A percentile compares a stretch with the other conserved stretches of the same genome.
Conservation (phyloP, 2,329 filamentous ascomycete species). For the Xylaria multiplex region DNA sequence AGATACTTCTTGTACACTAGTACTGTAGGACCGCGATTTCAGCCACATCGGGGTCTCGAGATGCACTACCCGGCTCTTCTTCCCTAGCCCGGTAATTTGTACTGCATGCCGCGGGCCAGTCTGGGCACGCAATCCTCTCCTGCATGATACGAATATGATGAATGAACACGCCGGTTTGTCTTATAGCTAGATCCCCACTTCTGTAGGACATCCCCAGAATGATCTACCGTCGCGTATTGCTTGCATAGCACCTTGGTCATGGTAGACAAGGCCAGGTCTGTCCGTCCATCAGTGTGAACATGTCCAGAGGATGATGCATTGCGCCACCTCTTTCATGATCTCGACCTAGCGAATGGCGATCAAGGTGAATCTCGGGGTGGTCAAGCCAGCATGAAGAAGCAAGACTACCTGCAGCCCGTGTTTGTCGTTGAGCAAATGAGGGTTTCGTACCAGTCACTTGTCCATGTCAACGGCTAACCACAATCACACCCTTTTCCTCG, state of each 20-base stretch:
- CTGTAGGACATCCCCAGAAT: constrained; percentile 29
- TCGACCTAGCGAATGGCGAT: constrained; percentile 11
- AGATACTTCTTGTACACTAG: background rate
- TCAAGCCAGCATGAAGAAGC: constrained; percentile 27
- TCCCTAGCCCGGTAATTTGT: constrained; percentile 27
- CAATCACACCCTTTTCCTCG: constrained; percentile 3
- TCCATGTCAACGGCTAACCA: constrained; percentile 14
- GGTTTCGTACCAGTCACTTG: constrained; percentile 12
- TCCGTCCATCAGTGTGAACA: constrained; percentile 14
- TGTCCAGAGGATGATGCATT: constrained; percentile 24
- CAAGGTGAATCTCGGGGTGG: constrained; percentile 24
- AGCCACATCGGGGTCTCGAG: constrained; percentile 18
- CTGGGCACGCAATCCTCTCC: constrained; percentile 19
- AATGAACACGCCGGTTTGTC: constrained; percentile 29
- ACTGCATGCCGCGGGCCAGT: constrained; percentile 10
- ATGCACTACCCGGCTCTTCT: constrained; percentile 37
- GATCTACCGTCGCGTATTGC: constrained; percentile 27
- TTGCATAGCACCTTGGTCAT: constrained; percentile 31
- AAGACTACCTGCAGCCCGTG: constrained; percentile 28
- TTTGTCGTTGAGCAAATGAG: constrained; percentile 30
- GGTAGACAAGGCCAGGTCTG: constrained; percentile 14
- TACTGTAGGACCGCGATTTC: constrained; percentile 14
- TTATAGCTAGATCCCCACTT: constrained; percentile 23
- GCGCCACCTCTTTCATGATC: constrained; percentile 26
- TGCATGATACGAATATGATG: constrained; percentile 34